phyloP scores from a whole-genome alignment of 176 grass and related monocot species.

The Zea mays region Zm-B73-REFERENCE-NAM-5.0 NC_050097.1:221936001-221936500 shows the following conservation, averaged over 20 bases:
- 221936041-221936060: conserved; percentile 91
- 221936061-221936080: conserved; percentile 71
- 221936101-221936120: conserved; percentile 25
- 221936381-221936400: conserved; percentile 30
- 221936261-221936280: neutral
- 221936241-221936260: neutral
- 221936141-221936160: neutral
- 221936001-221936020: conserved; percentile 73
- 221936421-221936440: conserved; percentile 71
- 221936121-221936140: neutral
- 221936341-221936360: conserved; percentile 13
- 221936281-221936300: neutral
- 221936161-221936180: neutral
- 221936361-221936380: neutral
- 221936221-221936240: neutral
- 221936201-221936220: neutral
- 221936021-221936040: conserved; percentile 86
- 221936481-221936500: conserved; percentile 61
- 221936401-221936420: conserved; percentile 50
- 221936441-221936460: conserved; percentile 86
- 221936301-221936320: neutral
- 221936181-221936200: conserved; percentile 7
- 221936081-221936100: conserved; percentile 75
- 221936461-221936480: conserved; percentile 99
- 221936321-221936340: neutral